Evolutionary conservation across 305 asterid species (phyloP).

Genomic region (Fraxinus baroniana): DNA sequence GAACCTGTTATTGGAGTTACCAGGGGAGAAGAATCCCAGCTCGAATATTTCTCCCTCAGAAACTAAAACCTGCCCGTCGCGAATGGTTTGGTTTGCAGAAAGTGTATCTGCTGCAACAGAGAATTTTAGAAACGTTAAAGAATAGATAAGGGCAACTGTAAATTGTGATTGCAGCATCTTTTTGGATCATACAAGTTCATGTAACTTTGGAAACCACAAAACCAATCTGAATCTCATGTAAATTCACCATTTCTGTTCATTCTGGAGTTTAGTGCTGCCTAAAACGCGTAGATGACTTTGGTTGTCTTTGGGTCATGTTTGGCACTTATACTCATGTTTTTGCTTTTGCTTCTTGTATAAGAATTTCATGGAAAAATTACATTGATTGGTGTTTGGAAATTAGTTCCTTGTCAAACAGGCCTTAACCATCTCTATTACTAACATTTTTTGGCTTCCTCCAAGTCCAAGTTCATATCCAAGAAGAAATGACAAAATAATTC

Average conservation of each 20-base stretch:
- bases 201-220: not conserved
- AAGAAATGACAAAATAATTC: not conserved
- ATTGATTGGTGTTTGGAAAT: not conserved
- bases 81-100: slow-evolving; percentile 16
- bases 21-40: slow-evolving; percentile 36
- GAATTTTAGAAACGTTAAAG: not conserved
- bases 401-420: not conserved
- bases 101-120: slow-evolving; percentile 17
- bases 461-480: not conserved
- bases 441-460: too few species aligned
- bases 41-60: slow-evolving; percentile 24
- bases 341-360: not conserved
- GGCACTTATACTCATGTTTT: not conserved
- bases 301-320: not conserved
- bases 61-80: slow-evolving; percentile 17
- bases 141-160: not conserved
- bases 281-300: not conserved
- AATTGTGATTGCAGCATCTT: not conserved
- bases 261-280: not conserved
- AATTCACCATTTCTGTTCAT: not conserved
- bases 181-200: not conserved
- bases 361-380: not conserved
- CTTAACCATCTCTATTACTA: not conserved
- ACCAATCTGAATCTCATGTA: not conserved
- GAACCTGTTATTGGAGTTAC: slow-evolving; percentile 17